Percentiles rank a stretch among this genome's conserved stretches.
Conservation (phyloP, 2,329 filamentous ascomycete genomes). For the Plenodomus lindquistii region DNA sequence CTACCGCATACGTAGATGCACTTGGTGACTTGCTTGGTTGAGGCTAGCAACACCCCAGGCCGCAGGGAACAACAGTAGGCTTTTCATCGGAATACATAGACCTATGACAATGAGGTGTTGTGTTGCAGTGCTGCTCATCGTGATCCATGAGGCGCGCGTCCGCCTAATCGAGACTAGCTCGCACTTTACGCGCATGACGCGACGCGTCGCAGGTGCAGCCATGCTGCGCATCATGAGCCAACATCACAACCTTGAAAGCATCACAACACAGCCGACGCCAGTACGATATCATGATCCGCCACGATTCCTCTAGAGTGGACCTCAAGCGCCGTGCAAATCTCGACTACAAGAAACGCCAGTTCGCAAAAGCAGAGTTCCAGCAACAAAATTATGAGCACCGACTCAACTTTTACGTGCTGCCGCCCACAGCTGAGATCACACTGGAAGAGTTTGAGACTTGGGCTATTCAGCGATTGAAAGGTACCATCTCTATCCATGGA, state of each 20-base stretch:
- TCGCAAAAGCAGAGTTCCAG: constrained; percentile 75
- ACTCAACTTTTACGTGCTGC: constrained; percentile 87
- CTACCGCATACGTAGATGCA: constrained; percentile 81
- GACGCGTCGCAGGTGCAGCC: constrained; percentile 13
- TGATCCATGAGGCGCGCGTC: constrained; percentile 4
- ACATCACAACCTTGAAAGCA: constrained; percentile 6
- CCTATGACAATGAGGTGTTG: background rate
- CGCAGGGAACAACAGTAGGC: background rate
- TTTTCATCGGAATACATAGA: background rate
- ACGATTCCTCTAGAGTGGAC: constrained; percentile 51
- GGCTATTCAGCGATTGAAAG: constrained; percentile 88
- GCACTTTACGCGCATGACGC: constrained; percentile 17
- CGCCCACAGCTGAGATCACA: constrained; percentile 91
- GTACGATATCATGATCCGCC: constrained; percentile 38
- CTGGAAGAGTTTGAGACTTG: constrained; percentile 98
- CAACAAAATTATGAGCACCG: constrained; percentile 80
- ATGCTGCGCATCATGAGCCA: constrained; percentile 1
- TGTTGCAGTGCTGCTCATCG: too few relatives aligned
- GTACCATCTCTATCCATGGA: constrained; percentile 45
- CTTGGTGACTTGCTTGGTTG: constrained; percentile 70
- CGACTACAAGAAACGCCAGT: constrained; percentile 85
- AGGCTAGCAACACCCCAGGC: background rate
- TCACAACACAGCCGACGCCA: background rate
- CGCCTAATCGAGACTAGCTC: constrained; percentile 11
- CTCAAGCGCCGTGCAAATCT: constrained; percentile 76